Evolutionary conservation across 305 asterid genomes (phyloP).

Genomic region (Withania somnifera): DNA sequence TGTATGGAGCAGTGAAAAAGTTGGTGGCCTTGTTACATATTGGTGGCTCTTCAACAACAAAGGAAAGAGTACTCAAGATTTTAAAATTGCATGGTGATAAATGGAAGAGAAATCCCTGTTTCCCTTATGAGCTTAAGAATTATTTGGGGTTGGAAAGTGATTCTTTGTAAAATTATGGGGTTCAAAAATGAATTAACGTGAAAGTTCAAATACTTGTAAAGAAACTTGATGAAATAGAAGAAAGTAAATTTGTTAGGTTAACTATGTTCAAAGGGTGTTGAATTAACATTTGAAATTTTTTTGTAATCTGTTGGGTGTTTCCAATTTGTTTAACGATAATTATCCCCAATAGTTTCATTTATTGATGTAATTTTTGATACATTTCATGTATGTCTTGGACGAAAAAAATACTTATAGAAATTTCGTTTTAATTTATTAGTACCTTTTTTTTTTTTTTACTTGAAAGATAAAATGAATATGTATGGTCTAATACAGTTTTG

Average conservation of each 20-base stretch:
- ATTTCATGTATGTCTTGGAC: neutral
- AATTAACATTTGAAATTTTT: neutral
- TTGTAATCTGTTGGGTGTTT: neutral
- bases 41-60: conserved; percentile 31
- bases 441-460: neutral
- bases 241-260: neutral
- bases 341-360: neutral
- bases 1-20: conserved; percentile 52
- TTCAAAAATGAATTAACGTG: neutral
- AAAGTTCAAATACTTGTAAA: conserved; percentile 1
- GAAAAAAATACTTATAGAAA: neutral
- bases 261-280: neutral
- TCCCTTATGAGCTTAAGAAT: conserved; percentile 43
- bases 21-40: conserved; percentile 54
- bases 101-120: conserved; percentile 75
- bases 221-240: neutral
- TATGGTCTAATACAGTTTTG: neutral
- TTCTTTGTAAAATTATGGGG: conserved; percentile 1
- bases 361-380: neutral
- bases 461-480: neutral
- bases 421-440: neutral
- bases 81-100: conserved; percentile 52
- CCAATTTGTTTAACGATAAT: neutral
- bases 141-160: conserved; percentile 41
- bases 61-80: conserved; percentile 44